Evolutionary conservation across 2,329 filamentous ascomycete genomes (phyloP), one percentile per base, ranked within the genome.

Genomic region (Ceratocystis cacaofunesta): DNA sequence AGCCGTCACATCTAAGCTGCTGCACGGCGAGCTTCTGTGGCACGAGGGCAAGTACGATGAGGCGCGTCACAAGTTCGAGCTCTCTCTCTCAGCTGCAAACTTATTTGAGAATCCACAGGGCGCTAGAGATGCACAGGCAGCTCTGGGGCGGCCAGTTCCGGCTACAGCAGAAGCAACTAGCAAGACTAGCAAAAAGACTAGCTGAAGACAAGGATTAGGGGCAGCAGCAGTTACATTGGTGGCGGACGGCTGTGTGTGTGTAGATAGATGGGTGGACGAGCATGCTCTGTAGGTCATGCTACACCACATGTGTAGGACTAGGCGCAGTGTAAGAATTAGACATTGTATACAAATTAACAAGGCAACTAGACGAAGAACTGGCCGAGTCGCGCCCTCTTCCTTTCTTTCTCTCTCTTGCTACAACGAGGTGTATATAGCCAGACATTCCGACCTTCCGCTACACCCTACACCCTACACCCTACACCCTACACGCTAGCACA

Each of bases 21-120:
- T 67, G 4, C 66, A 65, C 22, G 66, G 66, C 19, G 63, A 67
- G 46, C 43, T 65, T 12, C 46, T 67, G 25, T 67, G 66, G 66
- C 30, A 62, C n/a, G 48, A 63, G 32, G 63, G 63, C 22, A 67
- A 67, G 58, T 67, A 67, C 44, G 48, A 63, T 30, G 60, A 48
- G 58, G 66, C 66, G 28, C 60, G 66, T 28, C 52, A 44, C 15
- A 58, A 57, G 22, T 64, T 64, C 22, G 63, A 62, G 61, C 46
- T 62, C 10, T 62, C 61, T 15, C 25, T 48, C 12, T 46, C 43
- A 8, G 63, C 67, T 22, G 67, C 67, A 3, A 66, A 67, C 4
- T 63, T 65, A 3, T 60, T 60, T 25, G 55, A 67, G 19, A 64
- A 55, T n/a, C 15, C 30, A 19, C 62, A 62, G 63, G 67, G 55